Evolutionary conservation across 2,329 filamentous ascomycete species (phyloP), one percentile per base, ranked within the genome.

Genomic region (Diplodia mutila): DNA sequence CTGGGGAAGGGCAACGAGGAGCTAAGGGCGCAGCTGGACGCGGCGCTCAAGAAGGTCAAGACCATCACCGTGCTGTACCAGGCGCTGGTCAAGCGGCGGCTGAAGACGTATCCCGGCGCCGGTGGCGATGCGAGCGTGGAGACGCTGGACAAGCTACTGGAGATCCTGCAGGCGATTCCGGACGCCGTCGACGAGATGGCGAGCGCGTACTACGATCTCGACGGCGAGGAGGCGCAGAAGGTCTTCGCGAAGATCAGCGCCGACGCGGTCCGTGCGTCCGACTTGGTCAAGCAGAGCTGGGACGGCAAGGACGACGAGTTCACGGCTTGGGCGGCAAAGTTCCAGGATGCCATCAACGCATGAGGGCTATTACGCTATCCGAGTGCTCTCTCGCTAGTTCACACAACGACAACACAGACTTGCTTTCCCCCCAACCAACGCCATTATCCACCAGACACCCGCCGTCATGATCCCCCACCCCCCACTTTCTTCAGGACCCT

Each of bases 251-350:
- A 84, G 49, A 89, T 89, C 72, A 87, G 89, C 69, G 79, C 82
- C 1, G 85, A 88, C 61, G 89, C 90, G 0, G 85, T 86, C 71
- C 80, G 78, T 0, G 85, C 84, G 0, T 83, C 85, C 0, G 84
- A 86, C 67, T 74, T 89, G 57, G 78, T 92, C 14, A 80, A 81
- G 61, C 80, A 83, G 68, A 83, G 84, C 23, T 94, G 91, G 91
- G 79, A 85, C 2, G 89, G 85, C 0, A 79, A 85, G 55, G 83
- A 86, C 21, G 93, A 97, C 73, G 91, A 90, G 73, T 97, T 96
- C 74, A 90, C 89, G 0, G 82, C 86, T 18, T 97, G 93, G 93
- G 87, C 85, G n/a, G 82, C 81, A 59, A 87, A 85, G 61, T 88
- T 69, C 69, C 69, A 23, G 76, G 68, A 74, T 54, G 65, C 61